Conservation (phyloP, 139 green algal genomes). For the Yamagishiella unicocca region DNA sequence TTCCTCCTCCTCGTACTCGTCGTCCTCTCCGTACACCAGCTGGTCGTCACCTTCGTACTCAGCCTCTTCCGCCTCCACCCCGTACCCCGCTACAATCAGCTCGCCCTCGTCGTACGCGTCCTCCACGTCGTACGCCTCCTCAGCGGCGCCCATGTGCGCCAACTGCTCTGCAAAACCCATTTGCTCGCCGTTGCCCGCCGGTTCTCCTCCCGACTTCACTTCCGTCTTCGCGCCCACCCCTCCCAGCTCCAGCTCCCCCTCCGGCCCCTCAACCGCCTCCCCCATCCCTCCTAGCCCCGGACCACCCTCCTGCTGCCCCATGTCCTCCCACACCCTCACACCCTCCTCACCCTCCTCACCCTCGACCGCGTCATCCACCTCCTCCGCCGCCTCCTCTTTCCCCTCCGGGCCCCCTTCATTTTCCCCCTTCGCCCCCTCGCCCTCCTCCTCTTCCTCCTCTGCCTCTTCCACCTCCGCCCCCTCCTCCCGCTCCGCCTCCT, state of each 20-base stretch:
- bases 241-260: too few relatives aligned
- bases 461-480: background rate
- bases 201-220: too few relatives aligned
- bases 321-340: background rate
- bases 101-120: background rate
- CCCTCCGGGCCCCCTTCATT: background rate
- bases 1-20: background rate
- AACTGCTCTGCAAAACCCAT: too few relatives aligned
- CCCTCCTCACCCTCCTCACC: background rate
- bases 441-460: background rate
- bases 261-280: too few relatives aligned
- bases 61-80: background rate
- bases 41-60: background rate
- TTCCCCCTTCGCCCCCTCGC: background rate
- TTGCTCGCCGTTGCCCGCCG: too few relatives aligned
- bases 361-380: background rate
- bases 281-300: too few relatives aligned
- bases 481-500: background rate
- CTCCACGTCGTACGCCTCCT: background rate
- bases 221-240: too few relatives aligned
- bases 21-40: background rate
- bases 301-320: too few relatives aligned
- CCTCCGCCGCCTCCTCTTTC: background rate
- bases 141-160: too few relatives aligned
- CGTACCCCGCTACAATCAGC: background rate